A percentile compares a stretch with the other conserved stretches of the same genome.
Conservation (phyloP, 805 yeast species). For the Blastobotrys parvus region DNA sequence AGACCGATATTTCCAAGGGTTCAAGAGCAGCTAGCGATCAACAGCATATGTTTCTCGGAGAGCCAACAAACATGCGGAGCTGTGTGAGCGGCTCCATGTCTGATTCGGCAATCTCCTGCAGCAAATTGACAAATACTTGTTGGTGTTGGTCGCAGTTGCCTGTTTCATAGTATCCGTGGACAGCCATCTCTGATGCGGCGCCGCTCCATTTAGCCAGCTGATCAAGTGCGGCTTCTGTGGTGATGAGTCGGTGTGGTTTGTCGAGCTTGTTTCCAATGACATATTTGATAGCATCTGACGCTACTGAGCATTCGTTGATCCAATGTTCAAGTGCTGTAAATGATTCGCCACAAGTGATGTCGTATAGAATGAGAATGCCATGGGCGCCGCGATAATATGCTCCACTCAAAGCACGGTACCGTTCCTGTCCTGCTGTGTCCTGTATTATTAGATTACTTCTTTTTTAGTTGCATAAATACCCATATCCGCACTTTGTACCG, state of each 20-base stretch:
- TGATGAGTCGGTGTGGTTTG: conserved; percentile 25
- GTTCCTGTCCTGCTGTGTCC: conserved; percentile 46
- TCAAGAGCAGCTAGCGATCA: too few relatives aligned
- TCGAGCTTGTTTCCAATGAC: conserved; percentile 38
- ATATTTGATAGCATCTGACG: conserved; percentile 27
- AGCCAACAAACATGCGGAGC: too few relatives aligned
- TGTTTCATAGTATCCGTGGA: too few relatives aligned
- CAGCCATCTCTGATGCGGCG: neutral
- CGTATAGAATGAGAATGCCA: conserved; percentile 38
- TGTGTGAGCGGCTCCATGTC: too few relatives aligned
- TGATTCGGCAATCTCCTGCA: too few relatives aligned
- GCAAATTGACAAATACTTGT: too few relatives aligned
- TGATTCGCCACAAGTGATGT: conserved; percentile 33
- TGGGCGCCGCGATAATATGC: conserved; percentile 39
- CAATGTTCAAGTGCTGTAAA: conserved; percentile 35
- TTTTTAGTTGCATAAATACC: conserved; percentile 14
- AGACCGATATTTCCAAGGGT: conserved; percentile 67
- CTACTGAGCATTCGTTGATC: conserved; percentile 29
- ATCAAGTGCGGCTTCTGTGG: conserved; percentile 29
- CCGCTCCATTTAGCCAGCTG: conserved; percentile 6
- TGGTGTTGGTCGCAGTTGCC: too few relatives aligned
- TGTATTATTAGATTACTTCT: neutral
- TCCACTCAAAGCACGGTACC: conserved; percentile 40
- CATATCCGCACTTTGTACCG: conserved; percentile 38
- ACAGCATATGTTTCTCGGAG: too few relatives aligned